These are phyloP conservation scores for Pyrenula massariospora DNA, from an alignment of 495 filamentous ascomycete genomes.

Conservation along the genomic window DNA sequence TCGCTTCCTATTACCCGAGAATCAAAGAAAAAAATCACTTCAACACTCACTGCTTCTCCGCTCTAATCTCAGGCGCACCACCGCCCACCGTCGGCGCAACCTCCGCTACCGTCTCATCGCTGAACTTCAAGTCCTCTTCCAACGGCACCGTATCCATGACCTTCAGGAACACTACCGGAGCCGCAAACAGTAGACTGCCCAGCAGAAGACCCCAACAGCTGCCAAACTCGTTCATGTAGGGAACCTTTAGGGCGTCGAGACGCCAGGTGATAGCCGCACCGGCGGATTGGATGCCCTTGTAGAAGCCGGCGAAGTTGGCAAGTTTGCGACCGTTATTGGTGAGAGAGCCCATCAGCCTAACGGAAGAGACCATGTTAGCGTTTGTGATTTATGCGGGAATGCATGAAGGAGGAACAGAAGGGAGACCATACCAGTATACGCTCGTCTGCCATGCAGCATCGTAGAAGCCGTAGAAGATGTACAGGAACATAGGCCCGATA, in stretches of 20 bases:
- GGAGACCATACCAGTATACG: conserved; percentile 63
- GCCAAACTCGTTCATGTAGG: conserved; percentile 54
- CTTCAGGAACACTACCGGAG: conserved; percentile 67
- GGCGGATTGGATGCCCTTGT: conserved; percentile 95
- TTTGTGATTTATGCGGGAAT: not conserved
- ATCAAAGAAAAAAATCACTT: too few relatives aligned
- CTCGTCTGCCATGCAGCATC: conserved; percentile 80
- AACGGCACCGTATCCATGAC: conserved; percentile 61
- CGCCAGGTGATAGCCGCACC: conserved; percentile 82
- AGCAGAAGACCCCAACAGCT: conserved; percentile 61
- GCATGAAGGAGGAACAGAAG: not conserved
- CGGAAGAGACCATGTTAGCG: conserved; percentile 4
- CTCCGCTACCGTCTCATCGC: conserved; percentile 62
- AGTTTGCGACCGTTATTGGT: conserved; percentile 85
- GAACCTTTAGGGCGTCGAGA: conserved; percentile 49
- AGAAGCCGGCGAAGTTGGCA: conserved; percentile 90
- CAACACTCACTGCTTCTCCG: not conserved
- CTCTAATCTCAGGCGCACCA: not conserved
- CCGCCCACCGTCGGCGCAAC: conserved; percentile 27
- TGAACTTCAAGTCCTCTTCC: conserved; percentile 73
- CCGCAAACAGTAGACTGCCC: conserved; percentile 62
- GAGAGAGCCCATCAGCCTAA: conserved; percentile 81
- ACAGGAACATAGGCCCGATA: conserved; percentile 77
- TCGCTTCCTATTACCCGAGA: too few relatives aligned
- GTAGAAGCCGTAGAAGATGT: conserved; percentile 88